phyloP scores from a whole-genome alignment of 2,329 filamentous ascomycete genomes.

The Coleophoma crateriformis region DNA sequence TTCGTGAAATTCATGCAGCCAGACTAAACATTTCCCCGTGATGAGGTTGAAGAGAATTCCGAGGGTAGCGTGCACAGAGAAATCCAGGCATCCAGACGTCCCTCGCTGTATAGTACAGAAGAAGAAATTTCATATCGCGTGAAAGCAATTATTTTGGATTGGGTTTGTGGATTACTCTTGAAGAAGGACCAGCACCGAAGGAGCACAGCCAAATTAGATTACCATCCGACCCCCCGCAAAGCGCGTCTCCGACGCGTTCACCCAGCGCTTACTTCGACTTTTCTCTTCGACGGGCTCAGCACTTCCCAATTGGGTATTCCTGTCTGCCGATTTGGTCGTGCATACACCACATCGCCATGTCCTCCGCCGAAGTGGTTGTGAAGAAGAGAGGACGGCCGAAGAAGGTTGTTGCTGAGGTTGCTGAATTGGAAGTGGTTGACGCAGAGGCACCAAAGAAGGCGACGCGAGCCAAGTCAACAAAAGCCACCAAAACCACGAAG shows the following conservation, averaged over 20 bases:
- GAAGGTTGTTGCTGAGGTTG: constrained; percentile 19
- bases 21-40: not conserved
- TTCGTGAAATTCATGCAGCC: constrained; percentile 12
- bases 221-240: too few relatives aligned
- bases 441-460: constrained; percentile 9
- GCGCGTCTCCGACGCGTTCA: too few relatives aligned
- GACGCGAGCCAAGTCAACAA: constrained; percentile 19
- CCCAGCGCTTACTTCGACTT: not conserved
- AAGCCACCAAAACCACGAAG: constrained; percentile 7
- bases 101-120: too few relatives aligned
- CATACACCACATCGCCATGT: not conserved
- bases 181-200: too few relatives aligned
- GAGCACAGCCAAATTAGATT: too few relatives aligned
- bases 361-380: constrained; percentile 16
- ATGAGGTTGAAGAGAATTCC: not conserved
- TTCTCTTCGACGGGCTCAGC: not conserved
- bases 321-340: not conserved
- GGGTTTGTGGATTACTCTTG: too few relatives aligned
- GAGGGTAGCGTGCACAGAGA: too few relatives aligned
- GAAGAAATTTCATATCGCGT: too few relatives aligned
- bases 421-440: constrained; percentile 8
- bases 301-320: not conserved
- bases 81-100: too few relatives aligned
- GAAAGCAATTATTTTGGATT: too few relatives aligned
- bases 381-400: constrained; percentile 24